These are phyloP conservation scores for Beta vulgaris DNA, from an alignment of 148 eudicot species.

Conservation along the genomic window DNA sequence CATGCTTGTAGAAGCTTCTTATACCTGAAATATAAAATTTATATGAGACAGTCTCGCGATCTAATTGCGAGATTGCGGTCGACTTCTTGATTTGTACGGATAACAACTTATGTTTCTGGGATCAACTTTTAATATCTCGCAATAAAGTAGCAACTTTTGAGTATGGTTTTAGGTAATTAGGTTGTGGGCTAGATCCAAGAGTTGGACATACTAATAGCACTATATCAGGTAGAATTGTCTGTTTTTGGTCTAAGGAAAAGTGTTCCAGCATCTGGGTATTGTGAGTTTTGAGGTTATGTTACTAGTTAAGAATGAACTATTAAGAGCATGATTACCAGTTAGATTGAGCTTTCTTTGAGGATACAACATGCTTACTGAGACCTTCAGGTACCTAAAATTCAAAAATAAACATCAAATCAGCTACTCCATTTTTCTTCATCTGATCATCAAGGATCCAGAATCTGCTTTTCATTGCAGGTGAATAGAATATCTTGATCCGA, in stretches of 20 bases:
- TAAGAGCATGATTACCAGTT: constrained; percentile 55
- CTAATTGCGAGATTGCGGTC: not conserved
- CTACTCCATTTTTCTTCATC: not conserved
- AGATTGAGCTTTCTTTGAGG: constrained; percentile 85
- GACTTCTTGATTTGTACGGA: not conserved
- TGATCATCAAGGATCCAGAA: not conserved
- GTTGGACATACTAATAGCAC: not conserved
- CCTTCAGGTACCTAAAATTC: constrained; percentile 71
- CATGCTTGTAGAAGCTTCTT: constrained; percentile 74
- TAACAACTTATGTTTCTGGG: not conserved
- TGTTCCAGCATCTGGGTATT: not conserved
- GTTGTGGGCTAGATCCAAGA: not conserved
- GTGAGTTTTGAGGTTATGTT: not conserved
- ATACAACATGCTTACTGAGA: constrained; percentile 68
- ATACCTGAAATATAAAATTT: constrained; percentile 47
- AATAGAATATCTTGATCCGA: not conserved
- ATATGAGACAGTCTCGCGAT: not conserved
- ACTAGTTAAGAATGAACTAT: not conserved
- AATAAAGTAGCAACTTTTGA: not conserved
- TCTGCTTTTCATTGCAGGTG: not conserved
- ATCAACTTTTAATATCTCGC: not conserved
- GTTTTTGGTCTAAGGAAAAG: not conserved
- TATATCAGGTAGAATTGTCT: not conserved
- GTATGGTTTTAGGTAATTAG: no score
- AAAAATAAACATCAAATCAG: constrained; percentile 4